Evolutionary conservation across 768 basidiomycete species (phyloP).

Genomic region (Lentinula detonsa): DNA sequence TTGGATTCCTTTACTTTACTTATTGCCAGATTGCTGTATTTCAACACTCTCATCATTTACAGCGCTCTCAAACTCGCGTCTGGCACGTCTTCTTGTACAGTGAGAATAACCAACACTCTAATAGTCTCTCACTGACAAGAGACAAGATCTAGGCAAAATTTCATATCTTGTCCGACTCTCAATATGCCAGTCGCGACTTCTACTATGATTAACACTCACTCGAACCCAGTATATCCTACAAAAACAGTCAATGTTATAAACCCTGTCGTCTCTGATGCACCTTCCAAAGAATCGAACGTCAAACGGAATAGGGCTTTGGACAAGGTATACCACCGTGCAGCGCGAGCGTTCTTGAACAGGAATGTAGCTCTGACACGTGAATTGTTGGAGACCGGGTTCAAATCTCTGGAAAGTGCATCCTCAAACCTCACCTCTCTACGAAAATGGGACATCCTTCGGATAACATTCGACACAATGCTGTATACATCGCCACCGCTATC

Average conservation of each 20-base stretch:
- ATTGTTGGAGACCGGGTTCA: conserved; percentile 63
- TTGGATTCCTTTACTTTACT: no score
- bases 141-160: no score
- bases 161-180: no score
- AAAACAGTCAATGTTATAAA: not conserved
- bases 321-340: conserved; percentile 71
- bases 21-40: no score
- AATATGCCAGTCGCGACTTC: conserved; percentile 2
- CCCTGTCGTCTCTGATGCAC: no score
- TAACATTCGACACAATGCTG: conserved; percentile 74
- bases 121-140: no score
- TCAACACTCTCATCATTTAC: no score
- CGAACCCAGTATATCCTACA: not conserved
- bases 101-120: no score
- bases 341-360: conserved; percentile 72
- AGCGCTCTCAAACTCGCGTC: no score
- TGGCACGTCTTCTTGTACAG: no score
- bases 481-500: conserved; percentile 42
- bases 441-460: conserved; percentile 85
- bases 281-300: not conserved
- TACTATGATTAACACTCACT: not conserved
- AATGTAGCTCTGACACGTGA: conserved; percentile 63
- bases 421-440: conserved; percentile 27
- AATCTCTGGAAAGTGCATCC: conserved; percentile 42
- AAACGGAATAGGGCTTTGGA: conserved; percentile 33